Percentiles rank a stretch among this genome's conserved stretches.
phyloP scores from a whole-genome alignment of 1,284 basidiomycete genomes.

The Apiotrichum veenhuisii region DNA sequence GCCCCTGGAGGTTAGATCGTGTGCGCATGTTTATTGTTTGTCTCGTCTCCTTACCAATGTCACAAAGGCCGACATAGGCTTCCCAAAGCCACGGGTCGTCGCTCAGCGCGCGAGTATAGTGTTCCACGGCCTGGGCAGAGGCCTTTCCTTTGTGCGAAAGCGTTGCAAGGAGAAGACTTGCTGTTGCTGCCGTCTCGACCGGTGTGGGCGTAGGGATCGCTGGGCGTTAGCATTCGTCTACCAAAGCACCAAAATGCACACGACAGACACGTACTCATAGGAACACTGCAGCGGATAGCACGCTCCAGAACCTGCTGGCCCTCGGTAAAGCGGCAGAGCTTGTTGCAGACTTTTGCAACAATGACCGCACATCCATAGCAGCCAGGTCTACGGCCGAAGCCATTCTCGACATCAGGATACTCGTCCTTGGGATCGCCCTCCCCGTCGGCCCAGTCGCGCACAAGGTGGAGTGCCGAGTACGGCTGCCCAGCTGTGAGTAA shows the following conservation, averaged over 20 bases:
- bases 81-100: constrained; percentile 86
- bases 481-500: constrained; percentile 69
- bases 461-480: constrained; percentile 70
- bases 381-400: constrained; percentile 8
- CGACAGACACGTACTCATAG: constrained; percentile 26
- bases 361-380: constrained; percentile 76
- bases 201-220: constrained; percentile 28
- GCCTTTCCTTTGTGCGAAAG: constrained; percentile 49
- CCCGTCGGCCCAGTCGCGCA: constrained; percentile 52
- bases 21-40: background rate
- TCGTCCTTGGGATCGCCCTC: constrained; percentile 52
- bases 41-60: constrained; percentile 62
- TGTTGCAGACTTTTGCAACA: constrained; percentile 69
- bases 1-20: constrained; percentile 19
- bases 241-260: background rate
- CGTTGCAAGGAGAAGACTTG: constrained; percentile 34
- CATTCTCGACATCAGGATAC: constrained; percentile 34
- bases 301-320: constrained; percentile 42
- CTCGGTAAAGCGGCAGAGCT: constrained; percentile 57
- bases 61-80: constrained; percentile 83
- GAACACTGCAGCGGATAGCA: constrained; percentile 31
- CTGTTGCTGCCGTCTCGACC: constrained; percentile 27
- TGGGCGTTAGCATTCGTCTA: constrained; percentile 5
- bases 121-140: constrained; percentile 65
- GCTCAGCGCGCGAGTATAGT: constrained; percentile 68